These are phyloP conservation scores for Cyberlindnera subsufficiens DNA, from an alignment of 805 yeast genomes.

Conservation along the genomic window DNA sequence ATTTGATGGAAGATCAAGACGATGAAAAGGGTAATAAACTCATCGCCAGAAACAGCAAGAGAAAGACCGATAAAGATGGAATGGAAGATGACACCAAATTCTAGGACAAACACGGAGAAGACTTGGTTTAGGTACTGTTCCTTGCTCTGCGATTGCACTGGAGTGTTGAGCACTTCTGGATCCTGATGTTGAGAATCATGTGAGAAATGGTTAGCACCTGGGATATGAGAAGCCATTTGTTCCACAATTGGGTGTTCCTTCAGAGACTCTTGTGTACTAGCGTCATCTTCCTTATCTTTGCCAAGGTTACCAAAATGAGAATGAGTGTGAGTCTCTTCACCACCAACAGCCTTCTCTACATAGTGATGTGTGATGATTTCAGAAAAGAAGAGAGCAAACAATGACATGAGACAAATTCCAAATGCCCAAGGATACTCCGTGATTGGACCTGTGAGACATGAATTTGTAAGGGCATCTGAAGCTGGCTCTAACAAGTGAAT, in stretches of 20 bases:
- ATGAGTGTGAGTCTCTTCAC: constrained; percentile 35
- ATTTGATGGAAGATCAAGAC: constrained; percentile 72
- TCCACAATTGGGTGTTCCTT: not conserved
- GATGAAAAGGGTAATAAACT: constrained; percentile 63
- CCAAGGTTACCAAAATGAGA: constrained; percentile 46
- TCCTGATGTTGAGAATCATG: constrained; percentile 41
- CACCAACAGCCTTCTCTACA: constrained; percentile 29
- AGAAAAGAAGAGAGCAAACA: constrained; percentile 40
- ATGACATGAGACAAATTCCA: constrained; percentile 43
- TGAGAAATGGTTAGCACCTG: constrained; percentile 33
- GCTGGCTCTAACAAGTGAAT: constrained; percentile 73
- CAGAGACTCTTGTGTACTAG: constrained; percentile 5
- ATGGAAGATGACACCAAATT: constrained; percentile 78
- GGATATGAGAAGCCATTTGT: constrained; percentile 4
- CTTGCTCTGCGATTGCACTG: constrained; percentile 27
- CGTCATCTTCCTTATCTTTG: constrained; percentile 13
- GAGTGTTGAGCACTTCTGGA: constrained; percentile 34
- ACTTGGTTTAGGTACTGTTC: constrained; percentile 54
- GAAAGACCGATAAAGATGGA: constrained; percentile 79
- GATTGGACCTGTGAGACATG: constrained; percentile 60
- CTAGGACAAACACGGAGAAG: constrained; percentile 52
- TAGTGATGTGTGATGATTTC: constrained; percentile 42
- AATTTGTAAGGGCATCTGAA: constrained; percentile 44
- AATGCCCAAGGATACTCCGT: constrained; percentile 51
- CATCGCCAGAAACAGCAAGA: constrained; percentile 72